These are phyloP conservation scores for Hypoxylon sp. DNA, from an alignment of 2,329 filamentous ascomycete genomes.

Conservation along the genomic window DNA sequence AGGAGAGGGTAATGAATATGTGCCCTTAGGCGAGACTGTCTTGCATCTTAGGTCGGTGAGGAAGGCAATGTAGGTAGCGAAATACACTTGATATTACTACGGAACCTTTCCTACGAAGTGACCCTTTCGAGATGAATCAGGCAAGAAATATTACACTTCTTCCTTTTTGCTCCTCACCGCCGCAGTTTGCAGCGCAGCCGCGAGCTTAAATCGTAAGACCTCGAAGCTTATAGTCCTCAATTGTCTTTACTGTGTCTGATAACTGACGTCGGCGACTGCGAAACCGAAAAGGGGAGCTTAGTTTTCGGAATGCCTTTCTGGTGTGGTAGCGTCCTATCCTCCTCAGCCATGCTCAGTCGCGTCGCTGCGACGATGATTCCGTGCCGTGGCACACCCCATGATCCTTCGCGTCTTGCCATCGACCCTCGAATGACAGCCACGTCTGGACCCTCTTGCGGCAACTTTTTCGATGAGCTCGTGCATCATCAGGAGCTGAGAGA, in stretches of 20 bases:
- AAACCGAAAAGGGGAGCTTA: slow-evolving; percentile 19
- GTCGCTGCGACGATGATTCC: too few relatives aligned
- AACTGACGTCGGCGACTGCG: slow-evolving; percentile 30
- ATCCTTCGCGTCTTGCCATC: too few relatives aligned
- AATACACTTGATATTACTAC: too few relatives aligned
- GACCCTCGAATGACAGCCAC: neutral
- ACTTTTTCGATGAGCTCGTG: slow-evolving; percentile 1
- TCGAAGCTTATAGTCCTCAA: slow-evolving; percentile 8
- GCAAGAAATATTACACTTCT: too few relatives aligned
- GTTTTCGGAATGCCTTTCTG: slow-evolving; percentile 20
- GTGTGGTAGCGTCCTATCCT: neutral
- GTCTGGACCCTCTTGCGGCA: slow-evolving; percentile 10
- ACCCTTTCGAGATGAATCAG: too few relatives aligned
- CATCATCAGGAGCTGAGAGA: slow-evolving; percentile 16
- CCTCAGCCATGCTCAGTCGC: neutral
- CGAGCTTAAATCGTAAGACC: slow-evolving; percentile 22
- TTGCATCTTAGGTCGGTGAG: neutral
- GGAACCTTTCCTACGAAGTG: too few relatives aligned
- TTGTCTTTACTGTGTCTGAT: slow-evolving; percentile 26
- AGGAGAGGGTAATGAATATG: neutral
- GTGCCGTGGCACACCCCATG: too few relatives aligned
- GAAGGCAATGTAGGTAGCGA: neutral
- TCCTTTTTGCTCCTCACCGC: neutral
- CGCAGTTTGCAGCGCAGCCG: too few relatives aligned
- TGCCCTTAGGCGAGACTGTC: neutral